Evolutionary conservation across 2,329 filamentous ascomycete genomes (phyloP).

Genomic region (Aureobasidium mangrovei): DNA sequence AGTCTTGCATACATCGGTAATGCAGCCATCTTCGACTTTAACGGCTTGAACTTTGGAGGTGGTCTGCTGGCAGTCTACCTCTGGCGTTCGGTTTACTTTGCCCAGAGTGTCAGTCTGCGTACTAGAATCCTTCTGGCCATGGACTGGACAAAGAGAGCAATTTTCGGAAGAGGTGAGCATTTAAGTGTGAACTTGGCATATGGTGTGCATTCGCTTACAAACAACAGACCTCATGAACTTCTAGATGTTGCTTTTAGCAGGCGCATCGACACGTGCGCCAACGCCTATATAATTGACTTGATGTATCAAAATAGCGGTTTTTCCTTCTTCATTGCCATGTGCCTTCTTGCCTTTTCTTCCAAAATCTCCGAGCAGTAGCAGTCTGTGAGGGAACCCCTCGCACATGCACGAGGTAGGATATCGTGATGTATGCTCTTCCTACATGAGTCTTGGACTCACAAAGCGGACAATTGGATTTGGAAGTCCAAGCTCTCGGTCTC

Average conservation of each 20-base stretch:
- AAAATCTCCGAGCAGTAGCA: no score
- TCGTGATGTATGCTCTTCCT: no score
- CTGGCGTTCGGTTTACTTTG: constrained; percentile 95
- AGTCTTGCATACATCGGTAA: constrained; percentile 94
- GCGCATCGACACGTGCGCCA: not conserved
- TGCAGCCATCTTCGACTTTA: constrained; percentile 86
- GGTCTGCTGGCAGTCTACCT: constrained; percentile 90
- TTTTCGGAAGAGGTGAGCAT: constrained; percentile 85
- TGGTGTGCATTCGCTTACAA: not conserved
- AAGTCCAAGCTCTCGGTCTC: not conserved
- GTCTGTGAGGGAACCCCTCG: no score
- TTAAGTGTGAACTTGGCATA: not conserved
- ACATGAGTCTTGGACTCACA: no score
- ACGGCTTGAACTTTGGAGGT: constrained; percentile 68
- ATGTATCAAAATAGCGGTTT: not conserved
- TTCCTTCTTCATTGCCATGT: not conserved
- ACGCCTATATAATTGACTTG: constrained; percentile 7
- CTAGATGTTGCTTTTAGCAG: constrained; percentile 1
- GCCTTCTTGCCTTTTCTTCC: no score
- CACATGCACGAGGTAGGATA: no score
- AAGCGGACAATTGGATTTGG: no score
- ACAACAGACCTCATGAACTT: constrained; percentile 17
- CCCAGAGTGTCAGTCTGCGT: constrained; percentile 87
- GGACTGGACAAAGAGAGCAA: constrained; percentile 95
- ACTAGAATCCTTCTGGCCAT: constrained; percentile 85